A percentile compares a stretch with the other conserved stretches of the same genome.
Conservation (phyloP, 176 grass and related monocot genomes). For the Avena sativa region DNA sequence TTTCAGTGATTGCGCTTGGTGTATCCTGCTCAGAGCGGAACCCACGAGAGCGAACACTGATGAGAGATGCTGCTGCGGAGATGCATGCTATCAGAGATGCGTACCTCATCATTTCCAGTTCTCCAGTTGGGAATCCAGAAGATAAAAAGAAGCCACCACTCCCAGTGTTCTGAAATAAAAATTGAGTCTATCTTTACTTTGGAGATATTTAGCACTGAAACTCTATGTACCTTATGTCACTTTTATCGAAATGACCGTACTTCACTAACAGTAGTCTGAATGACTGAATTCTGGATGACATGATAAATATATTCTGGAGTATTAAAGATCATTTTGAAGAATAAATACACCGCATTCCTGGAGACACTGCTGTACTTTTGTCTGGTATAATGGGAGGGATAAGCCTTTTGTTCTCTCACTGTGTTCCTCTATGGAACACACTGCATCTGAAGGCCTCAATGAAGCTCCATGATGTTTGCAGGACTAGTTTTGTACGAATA, state of each 20-base stretch:
- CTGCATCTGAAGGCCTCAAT: not conserved
- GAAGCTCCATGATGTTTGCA: not conserved
- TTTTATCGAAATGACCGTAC: not conserved
- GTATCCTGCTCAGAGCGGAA: slow-evolving; percentile 42
- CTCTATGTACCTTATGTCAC: not conserved
- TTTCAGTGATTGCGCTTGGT: slow-evolving; percentile 4
- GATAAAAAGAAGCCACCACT: not conserved
- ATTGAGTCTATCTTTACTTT: not conserved
- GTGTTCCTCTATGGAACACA: not conserved
- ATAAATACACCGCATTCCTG: not conserved
- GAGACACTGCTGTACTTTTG: not conserved
- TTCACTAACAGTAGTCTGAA: not conserved
- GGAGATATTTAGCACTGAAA: slow-evolving; percentile 4
- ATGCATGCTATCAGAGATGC: slow-evolving; percentile 31
- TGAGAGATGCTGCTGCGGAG: not conserved
- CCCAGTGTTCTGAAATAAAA: not conserved
- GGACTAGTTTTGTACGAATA: not conserved
- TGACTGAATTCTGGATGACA: not conserved
- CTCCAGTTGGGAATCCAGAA: not conserved
- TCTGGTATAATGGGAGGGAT: not conserved
- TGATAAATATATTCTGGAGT: not conserved
- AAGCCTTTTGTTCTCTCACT: not conserved
- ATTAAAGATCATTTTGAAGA: not conserved
- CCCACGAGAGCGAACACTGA: not conserved
- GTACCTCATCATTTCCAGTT: not conserved